Conservation (phyloP, 495 filamentous ascomycete genomes). For the Xylaria bambusicola region DNA sequence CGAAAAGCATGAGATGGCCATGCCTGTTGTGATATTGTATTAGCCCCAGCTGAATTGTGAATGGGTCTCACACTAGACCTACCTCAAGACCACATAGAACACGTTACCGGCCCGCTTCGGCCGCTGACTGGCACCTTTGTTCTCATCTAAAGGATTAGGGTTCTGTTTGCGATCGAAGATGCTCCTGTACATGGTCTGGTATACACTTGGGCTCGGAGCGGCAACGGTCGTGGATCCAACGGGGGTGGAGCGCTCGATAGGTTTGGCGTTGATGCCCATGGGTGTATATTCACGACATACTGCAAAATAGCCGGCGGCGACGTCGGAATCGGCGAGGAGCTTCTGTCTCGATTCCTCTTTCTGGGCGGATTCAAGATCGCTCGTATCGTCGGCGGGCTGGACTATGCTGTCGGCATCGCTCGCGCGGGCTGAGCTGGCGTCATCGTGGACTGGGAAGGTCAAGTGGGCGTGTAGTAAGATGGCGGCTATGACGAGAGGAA, state of each 20-base stretch:
- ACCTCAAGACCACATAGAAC: conserved; percentile 92
- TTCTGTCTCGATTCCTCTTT: conserved; percentile 48
- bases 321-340: conserved; percentile 65
- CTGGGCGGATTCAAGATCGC: conserved; percentile 47
- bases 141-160: conserved; percentile 50
- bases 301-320: conserved; percentile 90
- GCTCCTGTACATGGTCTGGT: conserved; percentile 96
- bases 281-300: conserved; percentile 92
- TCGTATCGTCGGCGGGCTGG: conserved; percentile 50
- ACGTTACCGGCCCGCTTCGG: conserved; percentile 79
- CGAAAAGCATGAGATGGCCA: conserved; percentile 95
- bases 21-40: conserved; percentile 57
- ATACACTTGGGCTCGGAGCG: conserved; percentile 84
- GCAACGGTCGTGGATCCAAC: conserved; percentile 66
- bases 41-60: background rate
- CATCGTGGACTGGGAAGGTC: conserved; percentile 59
- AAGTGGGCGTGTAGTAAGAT: conserved; percentile 69
- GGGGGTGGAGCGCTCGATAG: conserved; percentile 83
- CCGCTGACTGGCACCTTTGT: conserved; percentile 54
- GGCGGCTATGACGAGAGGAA: conserved; percentile 70
- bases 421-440: conserved; percentile 21
- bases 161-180: conserved; percentile 82
- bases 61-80: conserved; percentile 29
- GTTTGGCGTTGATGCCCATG: conserved; percentile 87
- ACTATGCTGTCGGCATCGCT: conserved; percentile 43